These are phyloP conservation scores for Plasmopara viticola DNA, from an alignment of 352 stramenopile genomes.

Conservation along the genomic window DNA sequence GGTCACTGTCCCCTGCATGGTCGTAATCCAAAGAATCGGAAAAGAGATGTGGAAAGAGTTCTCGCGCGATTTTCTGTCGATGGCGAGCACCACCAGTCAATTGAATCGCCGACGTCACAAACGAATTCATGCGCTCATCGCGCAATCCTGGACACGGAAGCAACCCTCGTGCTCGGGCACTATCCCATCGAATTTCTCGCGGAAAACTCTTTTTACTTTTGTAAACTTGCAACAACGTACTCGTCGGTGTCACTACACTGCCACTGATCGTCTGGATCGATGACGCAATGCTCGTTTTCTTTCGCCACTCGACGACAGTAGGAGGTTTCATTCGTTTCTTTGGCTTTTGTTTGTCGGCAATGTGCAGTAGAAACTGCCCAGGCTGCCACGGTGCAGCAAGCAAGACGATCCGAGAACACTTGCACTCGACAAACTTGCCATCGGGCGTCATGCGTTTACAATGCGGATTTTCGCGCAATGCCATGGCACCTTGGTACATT, in stretches of 20 bases:
- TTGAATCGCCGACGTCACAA: slow-evolving; percentile 52
- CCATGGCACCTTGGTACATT: slow-evolving; percentile 28
- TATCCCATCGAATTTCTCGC: slow-evolving; percentile 52
- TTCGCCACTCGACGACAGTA: slow-evolving; percentile 2
- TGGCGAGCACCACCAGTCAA: slow-evolving; percentile 58
- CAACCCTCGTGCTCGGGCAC: slow-evolving; percentile 28
- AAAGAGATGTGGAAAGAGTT: slow-evolving; percentile 69
- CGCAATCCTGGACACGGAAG: slow-evolving; percentile 64
- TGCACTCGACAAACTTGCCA: slow-evolving; percentile 60
- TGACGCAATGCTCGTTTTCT: slow-evolving; percentile 12
- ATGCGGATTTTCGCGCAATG: slow-evolving; percentile 34
- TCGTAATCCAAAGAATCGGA: slow-evolving; percentile 13
- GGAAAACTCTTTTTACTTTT: slow-evolving; percentile 43
- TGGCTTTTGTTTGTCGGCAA: slow-evolving; percentile 42
- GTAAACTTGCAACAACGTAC: slow-evolving; percentile 15
- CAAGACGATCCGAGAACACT: slow-evolving; percentile 54
- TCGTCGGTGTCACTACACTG: slow-evolving; percentile 3
- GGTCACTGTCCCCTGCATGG: slow-evolving; percentile 5
- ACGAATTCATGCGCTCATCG: slow-evolving; percentile 43
- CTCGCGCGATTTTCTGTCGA: slow-evolving; percentile 55
- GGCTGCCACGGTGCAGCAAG: slow-evolving; percentile 46
- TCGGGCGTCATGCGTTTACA: slow-evolving; percentile 61
- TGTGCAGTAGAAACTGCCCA: slow-evolving; percentile 53
- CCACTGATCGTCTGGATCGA: too few species aligned
- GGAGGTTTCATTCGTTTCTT: slow-evolving; percentile 23